These are phyloP conservation scores for Mycena maculata DNA, from an alignment of 768 basidiomycete genomes.

Conservation along the genomic window DNA sequence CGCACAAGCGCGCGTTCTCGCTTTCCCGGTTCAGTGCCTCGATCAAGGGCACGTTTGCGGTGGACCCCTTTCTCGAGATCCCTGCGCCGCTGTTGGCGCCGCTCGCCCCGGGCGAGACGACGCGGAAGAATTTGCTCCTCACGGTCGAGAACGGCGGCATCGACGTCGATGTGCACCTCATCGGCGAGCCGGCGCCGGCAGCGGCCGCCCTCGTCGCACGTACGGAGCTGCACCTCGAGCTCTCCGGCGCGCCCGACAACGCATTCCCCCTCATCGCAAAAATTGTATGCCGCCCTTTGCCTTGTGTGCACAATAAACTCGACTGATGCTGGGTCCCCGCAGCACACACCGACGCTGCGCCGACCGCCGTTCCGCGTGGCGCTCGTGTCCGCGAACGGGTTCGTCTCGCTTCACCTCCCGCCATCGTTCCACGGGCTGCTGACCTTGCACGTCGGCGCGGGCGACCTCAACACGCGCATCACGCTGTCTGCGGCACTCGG, in stretches of 20 bases:
- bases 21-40: slow-evolving; percentile 37
- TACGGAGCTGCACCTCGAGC: slow-evolving; percentile 47
- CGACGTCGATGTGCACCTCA: slow-evolving; percentile 55
- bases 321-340: neutral
- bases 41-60: slow-evolving; percentile 50
- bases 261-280: slow-evolving; percentile 51
- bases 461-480: slow-evolving; percentile 51
- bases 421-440: slow-evolving; percentile 56
- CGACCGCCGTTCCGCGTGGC: slow-evolving; percentile 50
- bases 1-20: slow-evolving; percentile 35
- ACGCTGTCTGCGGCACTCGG: slow-evolving; percentile 46
- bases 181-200: slow-evolving; percentile 34
- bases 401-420: slow-evolving; percentile 53
- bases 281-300: slow-evolving; percentile 44
- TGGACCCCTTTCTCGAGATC: slow-evolving; percentile 56
- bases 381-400: slow-evolving; percentile 45
- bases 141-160: slow-evolving; percentile 55
- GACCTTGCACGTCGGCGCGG: slow-evolving; percentile 49
- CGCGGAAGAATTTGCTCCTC: slow-evolving; percentile 54
- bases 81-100: slow-evolving; percentile 51
- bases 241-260: slow-evolving; percentile 41
- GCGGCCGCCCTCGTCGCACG: slow-evolving; percentile 28
- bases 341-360: slow-evolving; percentile 51
- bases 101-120: slow-evolving; percentile 37
- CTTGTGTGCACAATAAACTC: too few species aligned